phyloP scores from a whole-genome alignment of 31 red algal genomes.

The Odonthalia washingtoniensis region DNA sequence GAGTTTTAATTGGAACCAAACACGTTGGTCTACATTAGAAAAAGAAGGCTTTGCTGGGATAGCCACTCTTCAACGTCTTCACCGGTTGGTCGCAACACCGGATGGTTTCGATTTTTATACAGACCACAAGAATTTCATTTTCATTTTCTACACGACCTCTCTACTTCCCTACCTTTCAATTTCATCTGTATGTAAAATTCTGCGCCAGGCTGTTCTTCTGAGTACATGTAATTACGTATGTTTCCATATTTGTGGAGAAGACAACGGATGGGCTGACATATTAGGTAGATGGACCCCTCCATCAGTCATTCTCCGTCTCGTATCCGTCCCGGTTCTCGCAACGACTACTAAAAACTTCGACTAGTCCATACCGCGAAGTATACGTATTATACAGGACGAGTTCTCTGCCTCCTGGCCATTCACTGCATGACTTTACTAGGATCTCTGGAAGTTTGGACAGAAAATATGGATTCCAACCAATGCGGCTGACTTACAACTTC shows the following conservation, averaged over 20 bases:
- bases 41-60: constrained; percentile 24
- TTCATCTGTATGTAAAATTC: neutral
- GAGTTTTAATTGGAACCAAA: constrained; percentile 5
- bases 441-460: neutral
- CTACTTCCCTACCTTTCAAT: neutral
- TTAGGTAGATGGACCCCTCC: neutral
- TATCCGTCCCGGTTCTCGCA: neutral
- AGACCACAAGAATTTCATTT: constrained; percentile 38
- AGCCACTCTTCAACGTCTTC: neutral
- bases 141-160: neutral
- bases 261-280: constrained; percentile 22
- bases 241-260: neutral
- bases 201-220: constrained; percentile 30
- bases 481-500: neutral
- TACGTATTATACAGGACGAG: neutral
- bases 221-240: neutral
- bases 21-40: constrained; percentile 25
- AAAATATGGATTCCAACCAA: constrained; percentile 9
- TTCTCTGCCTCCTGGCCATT: neutral
- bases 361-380: neutral
- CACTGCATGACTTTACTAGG: neutral
- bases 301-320: neutral
- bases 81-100: neutral
- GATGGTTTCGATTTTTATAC: neutral
- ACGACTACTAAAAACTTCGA: neutral